phyloP scores from a whole-genome alignment of 2,329 filamentous ascomycete genomes.

The Helotiales sp. region DNA sequence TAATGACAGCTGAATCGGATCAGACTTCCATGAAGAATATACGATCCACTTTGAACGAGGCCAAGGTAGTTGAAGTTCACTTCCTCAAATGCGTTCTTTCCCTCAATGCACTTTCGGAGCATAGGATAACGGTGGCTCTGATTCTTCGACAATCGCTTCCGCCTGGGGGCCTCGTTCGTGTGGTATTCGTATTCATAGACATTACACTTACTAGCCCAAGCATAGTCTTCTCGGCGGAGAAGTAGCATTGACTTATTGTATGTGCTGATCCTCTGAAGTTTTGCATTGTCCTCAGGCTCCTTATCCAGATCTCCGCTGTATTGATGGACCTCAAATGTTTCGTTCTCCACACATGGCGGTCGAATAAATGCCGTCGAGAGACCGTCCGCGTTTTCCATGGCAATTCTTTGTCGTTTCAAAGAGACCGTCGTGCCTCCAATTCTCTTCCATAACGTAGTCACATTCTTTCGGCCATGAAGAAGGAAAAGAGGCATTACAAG shows the following conservation, averaged over 20 bases:
- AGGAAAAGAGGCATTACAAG: constrained; percentile 51
- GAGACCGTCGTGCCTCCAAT: constrained; percentile 54
- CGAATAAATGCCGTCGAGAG: constrained; percentile 53
- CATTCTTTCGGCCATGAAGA: constrained; percentile 39
- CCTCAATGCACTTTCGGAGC: constrained; percentile 52
- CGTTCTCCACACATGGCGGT: not conserved
- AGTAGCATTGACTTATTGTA: constrained; percentile 54
- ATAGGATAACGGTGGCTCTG: constrained; percentile 40
- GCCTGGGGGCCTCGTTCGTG: constrained; percentile 39
- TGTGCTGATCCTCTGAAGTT: constrained; percentile 51
- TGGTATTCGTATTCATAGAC: constrained; percentile 55
- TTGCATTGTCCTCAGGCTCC: constrained; percentile 50
- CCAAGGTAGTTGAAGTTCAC: constrained; percentile 49
- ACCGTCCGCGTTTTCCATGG: constrained; percentile 52
- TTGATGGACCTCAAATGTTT: constrained; percentile 25
- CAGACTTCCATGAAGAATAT: constrained; percentile 55
- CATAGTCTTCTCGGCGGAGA: constrained; percentile 34
- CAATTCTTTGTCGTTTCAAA: constrained; percentile 52
- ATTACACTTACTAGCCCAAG: constrained; percentile 47
- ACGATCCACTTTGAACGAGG: constrained; percentile 56
- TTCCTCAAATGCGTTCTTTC: constrained; percentile 41
- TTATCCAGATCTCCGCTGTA: constrained; percentile 39
- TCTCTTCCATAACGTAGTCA: constrained; percentile 52
- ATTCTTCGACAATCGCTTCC: constrained; percentile 20
- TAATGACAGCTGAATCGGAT: constrained; percentile 59